These are phyloP conservation scores for Penicillium goetzii DNA, from an alignment of 495 filamentous ascomycete species.

Conservation along the genomic window DNA sequence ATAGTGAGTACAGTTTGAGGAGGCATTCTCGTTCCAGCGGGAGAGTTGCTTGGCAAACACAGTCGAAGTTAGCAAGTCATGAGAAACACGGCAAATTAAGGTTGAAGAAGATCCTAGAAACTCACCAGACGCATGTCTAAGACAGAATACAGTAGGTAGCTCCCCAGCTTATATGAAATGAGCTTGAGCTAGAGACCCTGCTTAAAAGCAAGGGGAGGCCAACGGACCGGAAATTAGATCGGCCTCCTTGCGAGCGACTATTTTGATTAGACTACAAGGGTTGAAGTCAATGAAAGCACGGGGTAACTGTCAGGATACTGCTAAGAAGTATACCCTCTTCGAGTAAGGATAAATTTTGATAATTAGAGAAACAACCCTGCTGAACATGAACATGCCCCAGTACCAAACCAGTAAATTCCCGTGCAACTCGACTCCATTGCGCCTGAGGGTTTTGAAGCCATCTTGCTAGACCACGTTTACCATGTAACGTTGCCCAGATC, in stretches of 20 bases:
- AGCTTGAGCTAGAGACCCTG: neutral
- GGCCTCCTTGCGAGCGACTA: neutral
- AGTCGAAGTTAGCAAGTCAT: neutral
- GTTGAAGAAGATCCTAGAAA: neutral
- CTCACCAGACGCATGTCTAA: neutral
- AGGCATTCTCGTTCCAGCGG: neutral
- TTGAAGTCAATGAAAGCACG: neutral
- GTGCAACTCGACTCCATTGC: constrained; percentile 34
- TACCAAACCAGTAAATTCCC: constrained; percentile 10
- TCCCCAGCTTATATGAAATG: neutral
- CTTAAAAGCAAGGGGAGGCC: neutral
- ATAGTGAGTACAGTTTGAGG: neutral
- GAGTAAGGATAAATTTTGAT: neutral
- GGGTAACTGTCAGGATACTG: neutral
- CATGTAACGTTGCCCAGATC: constrained; percentile 71
- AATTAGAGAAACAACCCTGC: neutral
- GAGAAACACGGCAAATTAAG: constrained; percentile 1
- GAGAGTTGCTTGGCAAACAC: neutral
- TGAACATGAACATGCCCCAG: constrained; percentile 18
- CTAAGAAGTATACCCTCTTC: neutral
- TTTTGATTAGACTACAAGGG: neutral
- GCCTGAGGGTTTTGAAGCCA: constrained; percentile 22
- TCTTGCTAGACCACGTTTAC: constrained; percentile 22
- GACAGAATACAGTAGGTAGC: neutral
- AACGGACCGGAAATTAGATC: neutral